Conservation (phyloP, 2,329 filamentous ascomycete genomes). For the Aspergillus texensis region DNA sequence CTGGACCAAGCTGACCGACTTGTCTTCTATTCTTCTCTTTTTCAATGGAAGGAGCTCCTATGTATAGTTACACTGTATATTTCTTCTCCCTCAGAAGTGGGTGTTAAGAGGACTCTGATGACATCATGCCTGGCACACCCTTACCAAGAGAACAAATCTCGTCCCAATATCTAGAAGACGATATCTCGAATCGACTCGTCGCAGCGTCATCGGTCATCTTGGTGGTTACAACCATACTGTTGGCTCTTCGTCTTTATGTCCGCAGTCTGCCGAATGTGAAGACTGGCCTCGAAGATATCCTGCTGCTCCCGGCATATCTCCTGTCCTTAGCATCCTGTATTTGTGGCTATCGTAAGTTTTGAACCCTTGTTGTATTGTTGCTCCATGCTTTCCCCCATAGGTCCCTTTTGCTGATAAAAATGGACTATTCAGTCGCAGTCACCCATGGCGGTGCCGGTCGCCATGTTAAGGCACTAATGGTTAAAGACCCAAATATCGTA, state of each 20-base stretch:
- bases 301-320: background rate
- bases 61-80: background rate
- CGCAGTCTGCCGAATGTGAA: background rate
- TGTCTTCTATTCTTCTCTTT: background rate
- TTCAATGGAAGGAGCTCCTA: background rate
- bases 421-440: background rate
- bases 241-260: background rate
- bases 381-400: background rate
- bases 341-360: background rate
- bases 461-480: background rate
- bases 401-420: background rate
- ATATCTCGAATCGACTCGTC: background rate
- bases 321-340: background rate
- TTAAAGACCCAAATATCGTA: background rate
- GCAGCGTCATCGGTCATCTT: background rate
- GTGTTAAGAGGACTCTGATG: background rate
- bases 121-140: background rate
- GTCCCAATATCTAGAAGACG: background rate
- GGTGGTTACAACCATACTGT: background rate
- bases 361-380: background rate
- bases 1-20: background rate
- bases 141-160: background rate
- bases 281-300: background rate
- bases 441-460: background rate
- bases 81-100: background rate